Evolutionary conservation across 768 basidiomycete genomes (phyloP).

Genomic region (Bullera alba): DNA sequence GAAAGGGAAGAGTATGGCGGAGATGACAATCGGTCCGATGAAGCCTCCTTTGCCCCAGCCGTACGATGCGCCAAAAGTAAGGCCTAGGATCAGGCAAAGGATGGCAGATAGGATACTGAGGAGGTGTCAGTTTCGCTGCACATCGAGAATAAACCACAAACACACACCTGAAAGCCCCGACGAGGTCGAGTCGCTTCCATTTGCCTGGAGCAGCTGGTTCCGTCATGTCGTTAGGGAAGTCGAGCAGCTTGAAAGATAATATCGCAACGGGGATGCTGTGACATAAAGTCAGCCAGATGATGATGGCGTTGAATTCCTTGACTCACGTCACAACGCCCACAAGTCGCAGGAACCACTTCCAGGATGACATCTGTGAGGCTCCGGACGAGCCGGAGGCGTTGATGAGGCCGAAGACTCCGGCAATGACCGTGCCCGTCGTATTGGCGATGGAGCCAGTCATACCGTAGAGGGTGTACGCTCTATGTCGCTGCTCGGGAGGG

Average conservation of each 20-base stretch:
- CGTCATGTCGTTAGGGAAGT: neutral
- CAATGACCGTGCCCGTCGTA: slow-evolving; percentile 1
- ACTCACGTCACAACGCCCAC: neutral
- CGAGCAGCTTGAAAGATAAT: neutral
- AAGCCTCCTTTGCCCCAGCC: slow-evolving; percentile 28
- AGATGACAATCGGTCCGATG: slow-evolving; percentile 21
- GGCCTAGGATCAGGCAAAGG: slow-evolving; percentile 25
- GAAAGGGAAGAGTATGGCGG: slow-evolving; percentile 7
- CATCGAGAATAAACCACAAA: no score
- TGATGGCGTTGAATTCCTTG: neutral
- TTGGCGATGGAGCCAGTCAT: slow-evolving; percentile 1
- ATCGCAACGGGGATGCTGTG: neutral
- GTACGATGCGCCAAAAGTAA: slow-evolving; percentile 29
- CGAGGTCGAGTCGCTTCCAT: neutral
- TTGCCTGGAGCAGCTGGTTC: neutral
- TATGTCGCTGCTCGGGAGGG: neutral
- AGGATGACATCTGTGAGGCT: slow-evolving; percentile 9
- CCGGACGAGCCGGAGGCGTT: neutral
- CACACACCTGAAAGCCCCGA: neutral
- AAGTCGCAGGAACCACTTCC: slow-evolving; percentile 19
- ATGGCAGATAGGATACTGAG: slow-evolving; percentile 12
- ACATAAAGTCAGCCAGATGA: no score
- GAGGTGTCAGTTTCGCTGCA: neutral
- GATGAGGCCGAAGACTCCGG: slow-evolving; percentile 3
- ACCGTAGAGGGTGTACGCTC: neutral